Conservation (phyloP, 1,139 yeast species). For the Taphrina confusa region DNA sequence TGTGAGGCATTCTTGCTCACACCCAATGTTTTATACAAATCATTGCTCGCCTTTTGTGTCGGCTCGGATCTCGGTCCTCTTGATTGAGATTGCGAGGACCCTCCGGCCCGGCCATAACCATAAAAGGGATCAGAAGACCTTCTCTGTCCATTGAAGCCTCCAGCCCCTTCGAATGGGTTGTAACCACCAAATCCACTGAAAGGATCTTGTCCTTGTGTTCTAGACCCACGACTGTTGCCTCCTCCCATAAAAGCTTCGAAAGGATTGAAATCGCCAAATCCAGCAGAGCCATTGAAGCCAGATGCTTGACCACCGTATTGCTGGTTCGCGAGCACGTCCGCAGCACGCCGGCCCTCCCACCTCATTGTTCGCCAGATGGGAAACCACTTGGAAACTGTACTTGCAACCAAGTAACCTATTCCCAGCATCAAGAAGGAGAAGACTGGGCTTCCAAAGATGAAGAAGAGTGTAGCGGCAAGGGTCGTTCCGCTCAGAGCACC, state of each 20-base stretch:
- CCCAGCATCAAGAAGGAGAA: constrained; percentile 8
- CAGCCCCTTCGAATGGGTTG: constrained; percentile 24
- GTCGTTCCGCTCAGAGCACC: constrained; percentile 15
- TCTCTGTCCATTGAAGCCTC: constrained; percentile 20
- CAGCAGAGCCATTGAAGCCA: constrained; percentile 4
- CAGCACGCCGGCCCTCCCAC: constrained; percentile 24
- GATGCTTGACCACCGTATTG: constrained; percentile 8
- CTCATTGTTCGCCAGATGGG: constrained; percentile 30
- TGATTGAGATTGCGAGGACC: constrained; percentile 6
- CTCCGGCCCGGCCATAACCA: constrained; percentile 22
- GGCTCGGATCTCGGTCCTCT: background rate
- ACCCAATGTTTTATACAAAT: constrained; percentile 73
- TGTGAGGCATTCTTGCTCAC: constrained; percentile 61
- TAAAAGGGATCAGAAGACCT: constrained; percentile 24
- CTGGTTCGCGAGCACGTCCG: constrained; percentile 28
- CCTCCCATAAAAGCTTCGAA: constrained; percentile 32
- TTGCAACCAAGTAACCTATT: constrained; percentile 7
- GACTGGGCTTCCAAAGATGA: constrained; percentile 21
- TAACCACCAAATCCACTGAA: background rate
- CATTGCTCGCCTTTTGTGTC: constrained; percentile 50
- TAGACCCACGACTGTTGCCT: background rate
- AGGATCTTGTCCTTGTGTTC: background rate
- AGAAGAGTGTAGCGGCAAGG: background rate
- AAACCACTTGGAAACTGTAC: constrained; percentile 16
- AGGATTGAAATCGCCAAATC: constrained; percentile 26